Evolutionary conservation across 768 basidiomycete species (phyloP), one percentile per base, ranked within the genome.

Genomic region (Russula brevipes): DNA sequence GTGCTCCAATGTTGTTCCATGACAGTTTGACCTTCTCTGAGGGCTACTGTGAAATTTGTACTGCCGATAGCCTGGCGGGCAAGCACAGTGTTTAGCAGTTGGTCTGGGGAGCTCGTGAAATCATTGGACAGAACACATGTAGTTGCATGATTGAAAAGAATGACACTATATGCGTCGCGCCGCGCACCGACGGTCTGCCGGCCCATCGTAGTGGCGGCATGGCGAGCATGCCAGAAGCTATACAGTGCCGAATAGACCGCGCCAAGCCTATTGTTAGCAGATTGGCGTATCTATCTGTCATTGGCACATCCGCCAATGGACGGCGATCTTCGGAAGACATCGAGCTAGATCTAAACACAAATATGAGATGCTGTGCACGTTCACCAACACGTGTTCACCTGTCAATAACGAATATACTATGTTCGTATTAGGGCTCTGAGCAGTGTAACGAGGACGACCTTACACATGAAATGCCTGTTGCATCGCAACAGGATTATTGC

Each of bases 381-480:
- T 16, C 3, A 12, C 31, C 11, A 30, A 31, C 9, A 19, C 16
- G 63, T 19, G 85, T 68, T 30, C 78, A 81, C 81, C 73, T 76
- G 59, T 83, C 84, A 61, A 80, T 78, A 16, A 83, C 79, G 56
- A 84, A 85, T 17, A 83, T 79, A 4, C 81, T 1, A 1, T 9
- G 12, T 12, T 39, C 5, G n/a, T n/a, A 41, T 63, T 12, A 63
- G 61, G 7, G 5, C 19, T 10, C 30, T 35, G 14, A 46, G 14
- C 31, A 1, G 14, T 1, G 0, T 1, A 16, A 41, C 30, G 10
- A 5, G 2, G 24, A 33, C 1, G 2, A 76, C 1, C 82, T 63
- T 70, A 85, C 82, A 86, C 82, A 69, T 86, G 84, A 72, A 80
- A 85, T 0, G 83, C 77, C 67, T 81, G 83, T 19, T 79, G 80